A percentile compares a stretch with the other conserved stretches of the same genome.
phyloP scores from a whole-genome alignment of 2,329 filamentous ascomycete genomes.

The Diaporthe citrichinensis region DNA sequence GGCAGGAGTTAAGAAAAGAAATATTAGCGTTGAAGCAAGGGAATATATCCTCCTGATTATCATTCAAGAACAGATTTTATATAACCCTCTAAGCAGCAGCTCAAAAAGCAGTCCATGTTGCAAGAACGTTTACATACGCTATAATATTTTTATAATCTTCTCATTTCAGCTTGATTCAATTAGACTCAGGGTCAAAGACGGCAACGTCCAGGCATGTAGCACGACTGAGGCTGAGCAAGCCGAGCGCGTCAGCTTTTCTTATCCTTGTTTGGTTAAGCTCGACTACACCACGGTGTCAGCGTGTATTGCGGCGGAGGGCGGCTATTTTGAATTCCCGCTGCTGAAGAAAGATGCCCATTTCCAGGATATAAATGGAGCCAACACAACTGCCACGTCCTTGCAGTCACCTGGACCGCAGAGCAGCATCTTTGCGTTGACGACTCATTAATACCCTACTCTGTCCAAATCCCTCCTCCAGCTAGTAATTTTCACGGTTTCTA shows the following conservation, averaged over 20 bases:
- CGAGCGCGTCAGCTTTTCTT: not conserved
- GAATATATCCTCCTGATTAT: too few relatives aligned
- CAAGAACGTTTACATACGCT: too few relatives aligned
- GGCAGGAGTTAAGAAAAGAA: too few relatives aligned
- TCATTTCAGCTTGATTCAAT: too few relatives aligned
- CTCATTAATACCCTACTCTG: not conserved
- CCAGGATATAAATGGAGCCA: not conserved
- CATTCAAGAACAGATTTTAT: too few relatives aligned
- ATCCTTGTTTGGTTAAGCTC: not conserved
- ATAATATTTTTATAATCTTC: too few relatives aligned
- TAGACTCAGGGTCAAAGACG: rapidly evolving
- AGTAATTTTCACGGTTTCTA: not conserved
- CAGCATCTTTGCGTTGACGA: not conserved
- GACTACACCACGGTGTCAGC: too few relatives aligned
- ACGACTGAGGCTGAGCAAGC: not conserved
- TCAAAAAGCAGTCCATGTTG: too few relatives aligned
- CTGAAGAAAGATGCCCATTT: not conserved
- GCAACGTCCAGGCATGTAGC: not conserved
- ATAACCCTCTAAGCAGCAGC: too few relatives aligned
- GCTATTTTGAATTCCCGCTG: not conserved
- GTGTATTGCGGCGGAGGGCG: too few relatives aligned
- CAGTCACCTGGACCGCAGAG: not conserved
- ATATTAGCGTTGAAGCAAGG: too few relatives aligned
- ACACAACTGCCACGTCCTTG: not conserved
- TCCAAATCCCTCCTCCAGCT: too few relatives aligned